Evolutionary conservation across 2,329 filamentous ascomycete species (phyloP), one percentile per base, ranked within the genome.

Genomic region (Stagonosporopsis tanaceti): DNA sequence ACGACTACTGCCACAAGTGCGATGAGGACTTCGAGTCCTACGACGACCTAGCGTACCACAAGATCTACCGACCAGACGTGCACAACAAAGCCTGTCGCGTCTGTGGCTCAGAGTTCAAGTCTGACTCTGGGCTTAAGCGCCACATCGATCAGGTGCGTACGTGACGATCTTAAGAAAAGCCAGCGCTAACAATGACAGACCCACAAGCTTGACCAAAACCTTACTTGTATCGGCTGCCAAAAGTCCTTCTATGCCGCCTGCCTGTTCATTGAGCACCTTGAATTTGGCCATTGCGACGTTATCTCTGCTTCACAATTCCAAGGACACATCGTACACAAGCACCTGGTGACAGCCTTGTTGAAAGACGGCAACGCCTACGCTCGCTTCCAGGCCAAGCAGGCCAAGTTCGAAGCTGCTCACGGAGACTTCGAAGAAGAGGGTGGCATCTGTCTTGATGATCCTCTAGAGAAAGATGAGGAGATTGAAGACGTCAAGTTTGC

Each of bases 61-160:
- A 84, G 64, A 68, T 70, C 11, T 64, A 60, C 40, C 57, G 63
- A 7, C 73, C 74, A 1, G 64, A 71, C 48, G 67, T 75, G 2
- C 78, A 76, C 28, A 81, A 85, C 59, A 81, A 84, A 42, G 80
- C 79, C 47, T 88, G 86, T 67, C 81, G 83, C 12, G 76, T 85
- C 39, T 88, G 86, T 50, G 83, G 81, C 12, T 68, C 79, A 8
- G 84, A 87, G 39, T 87, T 86, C 72, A 80, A 81, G 59, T 84
- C 79, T 27, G 75, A 79, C 2, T 78, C 77, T 22, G 85, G 84
- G 1, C 76, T 83, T 11, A 79, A 82, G 50, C 65, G 65, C 20
- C 86, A 88, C 61, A 78, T 85, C n/a, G 75, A 78, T 52, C 69
- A 78, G 61, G 84, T 86, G 66, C 67, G 77, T 66, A 35, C 4